Base-by-base conservation (phyloP, 2,329 filamentous ascomycete genomes). In the Trichoderma koningii region DNA sequence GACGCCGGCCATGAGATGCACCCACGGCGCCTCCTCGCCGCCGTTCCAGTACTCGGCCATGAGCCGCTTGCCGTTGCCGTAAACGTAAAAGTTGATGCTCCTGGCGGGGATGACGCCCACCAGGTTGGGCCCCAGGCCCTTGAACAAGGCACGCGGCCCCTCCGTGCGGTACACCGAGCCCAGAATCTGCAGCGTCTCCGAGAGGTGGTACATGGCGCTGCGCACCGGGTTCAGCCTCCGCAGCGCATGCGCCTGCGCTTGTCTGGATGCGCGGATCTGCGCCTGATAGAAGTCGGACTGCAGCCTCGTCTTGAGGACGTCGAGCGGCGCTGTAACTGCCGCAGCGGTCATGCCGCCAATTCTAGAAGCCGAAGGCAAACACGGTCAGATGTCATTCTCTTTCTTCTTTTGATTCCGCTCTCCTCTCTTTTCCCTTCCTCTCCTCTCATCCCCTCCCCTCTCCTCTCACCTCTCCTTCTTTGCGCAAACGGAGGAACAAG, bases 281-380 rank as follows among this genome's bases (percentile, higher is more conserved):
- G 88, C 83, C 76, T 97, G 92, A 82, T 97, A 97, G 76, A 96
- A 96, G 74, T 96, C 93, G 72, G 92, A 96, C 76, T 98, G 94
- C 3, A 98, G 83, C 42, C 94, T 88, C 12, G 94, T 98, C 77
- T 96, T 96, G 57, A 98, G 85, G 38, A 97, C 93, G 74, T 97
- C 94, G 66, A 98, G 89, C 23, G 94, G 94, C 9, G 92, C 93
- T 1, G 94, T 97, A n/a, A 97, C 79, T n/a, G 91, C 89, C 26
- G 94, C 91, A 12, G 94, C 89, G 19, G 92, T 93, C 89, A 97
- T 96, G 70, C 93, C 93, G 71, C 93, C 93, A 60, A 92, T 79
- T 48, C 93, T 96, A 12, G 19, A 42, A 0, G 2, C 9, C 9
- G 5, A 7, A n/a, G 12, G 12, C 10, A 10, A 38, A 14, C 34